These are phyloP conservation scores for Smallanthus sonchifolius DNA, from an alignment of 129 eudicot species.

Conservation along the genomic window DNA sequence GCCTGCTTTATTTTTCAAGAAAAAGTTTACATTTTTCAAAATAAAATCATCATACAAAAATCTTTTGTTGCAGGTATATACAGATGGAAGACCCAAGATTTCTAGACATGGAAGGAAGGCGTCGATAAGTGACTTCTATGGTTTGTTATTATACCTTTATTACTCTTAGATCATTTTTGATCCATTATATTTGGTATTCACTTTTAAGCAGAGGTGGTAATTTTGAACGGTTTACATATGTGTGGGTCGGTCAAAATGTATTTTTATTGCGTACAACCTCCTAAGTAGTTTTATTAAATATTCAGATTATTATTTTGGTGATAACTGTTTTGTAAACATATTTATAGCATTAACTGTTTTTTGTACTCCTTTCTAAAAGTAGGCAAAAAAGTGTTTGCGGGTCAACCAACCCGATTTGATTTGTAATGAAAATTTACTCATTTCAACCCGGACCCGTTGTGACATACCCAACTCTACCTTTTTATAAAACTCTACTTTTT, in stretches of 20 bases:
- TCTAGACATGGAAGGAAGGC: slow-evolving; percentile 74
- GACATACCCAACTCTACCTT: background rate
- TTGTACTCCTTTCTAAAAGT: background rate
- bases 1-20: background rate
- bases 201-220: background rate
- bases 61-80: slow-evolving; percentile 48
- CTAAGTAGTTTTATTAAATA: background rate
- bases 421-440: background rate
- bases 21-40: background rate
- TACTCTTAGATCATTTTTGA: background rate
- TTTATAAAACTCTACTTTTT: too few species aligned
- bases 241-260: background rate
- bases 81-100: slow-evolving; percentile 62
- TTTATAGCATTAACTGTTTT: background rate
- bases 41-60: background rate
- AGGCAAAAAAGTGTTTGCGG: background rate
- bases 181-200: too few species aligned
- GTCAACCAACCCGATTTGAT: background rate
- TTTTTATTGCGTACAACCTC: background rate
- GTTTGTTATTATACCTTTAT: slow-evolving; percentile 37
- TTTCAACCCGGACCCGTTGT: background rate
- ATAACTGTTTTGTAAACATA: background rate
- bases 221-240: background rate
- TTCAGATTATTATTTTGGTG: background rate
- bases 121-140: slow-evolving; percentile 73